A percentile compares a stretch with the other conserved stretches of the same genome.
These are phyloP conservation scores for Venturia nashicola DNA, from an alignment of 2,329 filamentous ascomycete species.

Conservation along the genomic window DNA sequence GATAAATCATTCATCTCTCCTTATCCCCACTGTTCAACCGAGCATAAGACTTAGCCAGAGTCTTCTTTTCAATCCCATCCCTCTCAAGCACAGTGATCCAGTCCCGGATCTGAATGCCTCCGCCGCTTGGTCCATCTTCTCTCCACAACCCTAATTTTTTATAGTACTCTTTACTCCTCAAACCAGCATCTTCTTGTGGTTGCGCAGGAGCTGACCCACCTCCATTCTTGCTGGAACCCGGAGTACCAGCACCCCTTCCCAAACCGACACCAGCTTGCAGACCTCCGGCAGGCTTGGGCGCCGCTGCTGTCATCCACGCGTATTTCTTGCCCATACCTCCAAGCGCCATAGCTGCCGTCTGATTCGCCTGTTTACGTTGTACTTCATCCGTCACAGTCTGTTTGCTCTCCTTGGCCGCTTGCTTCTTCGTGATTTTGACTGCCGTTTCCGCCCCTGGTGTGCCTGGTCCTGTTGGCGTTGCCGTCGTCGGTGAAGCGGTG, in stretches of 20 bases:
- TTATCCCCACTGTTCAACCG: constrained; percentile 6
- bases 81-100: constrained; percentile 68
- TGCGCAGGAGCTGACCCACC: background rate
- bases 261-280: constrained; percentile 6
- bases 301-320: constrained; percentile 52
- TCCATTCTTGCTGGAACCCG: background rate
- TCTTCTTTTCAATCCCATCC: constrained; percentile 56
- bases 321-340: constrained; percentile 60
- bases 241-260: background rate
- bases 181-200: constrained; percentile 3
- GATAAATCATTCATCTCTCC: background rate
- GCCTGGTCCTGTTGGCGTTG: constrained; percentile 15
- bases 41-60: constrained; percentile 37
- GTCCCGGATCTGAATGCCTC: constrained; percentile 73
- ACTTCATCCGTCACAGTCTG: constrained; percentile 60
- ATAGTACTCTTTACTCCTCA: constrained; percentile 3
- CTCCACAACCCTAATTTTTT: constrained; percentile 37
- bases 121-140: constrained; percentile 65
- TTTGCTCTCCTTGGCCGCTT: constrained; percentile 64
- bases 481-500: constrained; percentile 19
- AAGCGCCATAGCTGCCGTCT: constrained; percentile 66
- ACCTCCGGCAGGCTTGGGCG: background rate
- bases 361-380: constrained; percentile 71
- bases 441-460: constrained; percentile 15
- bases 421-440: constrained; percentile 67